phyloP scores from a whole-genome alignment of 805 yeast genomes.

The Saccharomyces jurei region DNA sequence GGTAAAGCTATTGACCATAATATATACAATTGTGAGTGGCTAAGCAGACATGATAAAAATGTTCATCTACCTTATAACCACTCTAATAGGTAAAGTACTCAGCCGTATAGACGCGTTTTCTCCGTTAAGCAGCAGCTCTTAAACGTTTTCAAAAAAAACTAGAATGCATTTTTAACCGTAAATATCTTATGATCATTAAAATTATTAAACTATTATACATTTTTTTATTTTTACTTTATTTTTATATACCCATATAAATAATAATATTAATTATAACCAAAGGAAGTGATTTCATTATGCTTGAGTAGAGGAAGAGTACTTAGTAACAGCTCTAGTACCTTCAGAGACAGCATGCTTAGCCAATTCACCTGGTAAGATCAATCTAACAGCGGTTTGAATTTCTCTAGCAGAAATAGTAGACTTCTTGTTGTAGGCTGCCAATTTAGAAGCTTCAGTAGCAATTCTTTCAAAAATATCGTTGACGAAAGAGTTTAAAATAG shows the following conservation, averaged over 20 bases:
- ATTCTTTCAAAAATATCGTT: conserved; percentile 97
- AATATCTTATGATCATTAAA: conserved; percentile 1
- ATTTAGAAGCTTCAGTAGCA: conserved; percentile 94
- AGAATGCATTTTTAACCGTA: neutral
- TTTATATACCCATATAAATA: conserved; percentile 2
- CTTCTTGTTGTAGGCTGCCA: conserved; percentile 98
- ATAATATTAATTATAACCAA: conserved; percentile 3
- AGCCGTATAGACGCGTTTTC: neutral
- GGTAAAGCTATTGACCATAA: too few species aligned
- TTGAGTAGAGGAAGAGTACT: conserved; percentile 67
- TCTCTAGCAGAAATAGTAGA: conserved; percentile 97
- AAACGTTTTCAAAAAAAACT: neutral
- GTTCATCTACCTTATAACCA: too few species aligned
- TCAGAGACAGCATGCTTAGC: conserved; percentile 98
- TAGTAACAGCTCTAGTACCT: conserved; percentile 97
- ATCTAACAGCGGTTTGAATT: conserved; percentile 97
- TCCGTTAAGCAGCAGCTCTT: neutral
- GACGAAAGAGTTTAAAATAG: conserved; percentile 96
- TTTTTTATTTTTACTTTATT: conserved; percentile 2
- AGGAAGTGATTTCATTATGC: conserved; percentile 25
- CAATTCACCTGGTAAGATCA: conserved; percentile 96
- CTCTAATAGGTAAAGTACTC: neutral
- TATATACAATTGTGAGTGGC: too few species aligned
- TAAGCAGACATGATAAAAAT: too few species aligned
- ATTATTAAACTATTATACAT: conserved; percentile 7